phyloP scores from a whole-genome alignment of 352 stramenopile genomes.

The Blastocystis sp. region DNA sequence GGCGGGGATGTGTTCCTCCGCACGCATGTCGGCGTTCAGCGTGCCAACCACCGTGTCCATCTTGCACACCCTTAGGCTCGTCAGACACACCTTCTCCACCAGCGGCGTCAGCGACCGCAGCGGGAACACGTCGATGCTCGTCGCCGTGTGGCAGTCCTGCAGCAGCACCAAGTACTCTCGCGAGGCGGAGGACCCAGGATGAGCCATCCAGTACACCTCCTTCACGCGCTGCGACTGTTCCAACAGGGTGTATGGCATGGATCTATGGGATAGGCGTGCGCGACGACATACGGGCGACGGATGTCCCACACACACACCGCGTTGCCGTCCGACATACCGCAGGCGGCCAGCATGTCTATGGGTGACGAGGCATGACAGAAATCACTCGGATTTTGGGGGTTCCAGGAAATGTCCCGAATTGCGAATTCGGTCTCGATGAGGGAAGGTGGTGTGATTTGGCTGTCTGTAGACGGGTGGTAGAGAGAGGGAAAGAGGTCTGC shows the following conservation, averaged over 20 bases:
- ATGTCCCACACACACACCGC: constrained; percentile 52
- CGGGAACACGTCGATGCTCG: constrained; percentile 52
- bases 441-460: neutral
- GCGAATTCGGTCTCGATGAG: constrained; percentile 50
- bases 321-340: constrained; percentile 40
- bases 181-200: constrained; percentile 13
- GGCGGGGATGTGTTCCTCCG: neutral
- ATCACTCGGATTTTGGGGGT: constrained; percentile 34
- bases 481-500: constrained; percentile 21
- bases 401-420: constrained; percentile 44
- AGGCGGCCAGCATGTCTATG: constrained; percentile 13
- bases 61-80: neutral
- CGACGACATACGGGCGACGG: constrained; percentile 18
- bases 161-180: constrained; percentile 17
- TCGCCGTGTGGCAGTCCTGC: neutral
- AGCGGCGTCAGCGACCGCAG: neutral
- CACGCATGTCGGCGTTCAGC: constrained; percentile 18
- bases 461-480: neutral
- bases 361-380: neutral
- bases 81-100: neutral
- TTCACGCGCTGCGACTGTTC: constrained; percentile 42
- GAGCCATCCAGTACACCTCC: constrained; percentile 51
- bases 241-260: neutral
- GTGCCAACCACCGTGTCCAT: neutral
- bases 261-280: neutral